Evolutionary conservation across 495 filamentous ascomycete species (phyloP).

Genomic region (Mytilinidion resinicola): DNA sequence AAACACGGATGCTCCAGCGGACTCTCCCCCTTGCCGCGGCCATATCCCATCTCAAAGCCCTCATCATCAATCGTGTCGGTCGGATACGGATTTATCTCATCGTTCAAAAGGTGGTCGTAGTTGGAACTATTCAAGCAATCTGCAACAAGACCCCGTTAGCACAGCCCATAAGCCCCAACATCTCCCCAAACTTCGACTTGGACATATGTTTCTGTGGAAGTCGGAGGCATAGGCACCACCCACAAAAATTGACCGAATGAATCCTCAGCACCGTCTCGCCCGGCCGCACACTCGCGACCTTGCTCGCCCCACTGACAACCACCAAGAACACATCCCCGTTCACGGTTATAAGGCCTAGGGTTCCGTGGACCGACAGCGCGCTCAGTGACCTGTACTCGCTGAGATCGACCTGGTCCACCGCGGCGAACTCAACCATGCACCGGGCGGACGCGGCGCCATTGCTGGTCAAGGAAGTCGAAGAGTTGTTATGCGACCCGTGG

Average conservation of each 20-base stretch:
- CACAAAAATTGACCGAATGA: slow-evolving; percentile 78
- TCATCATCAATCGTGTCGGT: slow-evolving; percentile 47
- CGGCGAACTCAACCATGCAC: slow-evolving; percentile 83
- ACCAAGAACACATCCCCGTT: slow-evolving; percentile 84
- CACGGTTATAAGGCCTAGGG: slow-evolving; percentile 82
- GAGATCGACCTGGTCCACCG: slow-evolving; percentile 57
- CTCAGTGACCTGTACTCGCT: slow-evolving; percentile 66
- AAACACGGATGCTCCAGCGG: slow-evolving; percentile 78
- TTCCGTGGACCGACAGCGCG: slow-evolving; percentile 73
- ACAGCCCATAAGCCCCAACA: background rate
- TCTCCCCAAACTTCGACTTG: background rate
- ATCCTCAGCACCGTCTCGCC: slow-evolving; percentile 87
- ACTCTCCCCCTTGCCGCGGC: slow-evolving; percentile 57
- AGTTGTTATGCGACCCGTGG: slow-evolving; percentile 18
- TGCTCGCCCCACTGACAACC: slow-evolving; percentile 70
- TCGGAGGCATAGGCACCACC: slow-evolving; percentile 21
- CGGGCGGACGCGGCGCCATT: slow-evolving; percentile 43
- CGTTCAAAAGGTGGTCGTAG: slow-evolving; percentile 66
- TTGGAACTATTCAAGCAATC: slow-evolving; percentile 79
- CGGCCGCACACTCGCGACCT: slow-evolving; percentile 75
- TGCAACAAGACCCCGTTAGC: slow-evolving; percentile 30
- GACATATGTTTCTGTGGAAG: too few relatives aligned
- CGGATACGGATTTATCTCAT: slow-evolving; percentile 52
- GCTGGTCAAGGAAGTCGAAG: slow-evolving; percentile 16
- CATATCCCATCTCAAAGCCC: slow-evolving; percentile 49